These are phyloP conservation scores for Hyaloperonospora brassicae DNA, from an alignment of 352 stramenopile genomes.

Conservation along the genomic window DNA sequence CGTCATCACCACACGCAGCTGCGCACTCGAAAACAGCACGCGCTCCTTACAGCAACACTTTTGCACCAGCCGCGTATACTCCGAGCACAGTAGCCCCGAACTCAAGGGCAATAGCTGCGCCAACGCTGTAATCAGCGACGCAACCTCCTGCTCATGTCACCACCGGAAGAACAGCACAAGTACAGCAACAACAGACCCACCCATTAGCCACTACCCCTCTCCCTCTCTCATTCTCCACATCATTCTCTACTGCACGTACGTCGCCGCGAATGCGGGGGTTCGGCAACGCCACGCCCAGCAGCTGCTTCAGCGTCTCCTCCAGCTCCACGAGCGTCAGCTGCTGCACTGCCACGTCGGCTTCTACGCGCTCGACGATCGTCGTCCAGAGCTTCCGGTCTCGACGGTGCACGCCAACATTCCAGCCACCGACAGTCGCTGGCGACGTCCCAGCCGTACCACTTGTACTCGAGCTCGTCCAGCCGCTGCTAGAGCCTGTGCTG, in stretches of 20 bases:
- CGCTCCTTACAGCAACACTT: slow-evolving; percentile 73
- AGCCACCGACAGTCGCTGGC: slow-evolving; percentile 16
- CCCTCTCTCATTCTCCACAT: neutral
- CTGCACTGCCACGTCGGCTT: slow-evolving; percentile 45
- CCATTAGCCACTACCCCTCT: neutral
- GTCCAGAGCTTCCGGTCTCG: slow-evolving; percentile 66
- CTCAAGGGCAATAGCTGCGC: slow-evolving; percentile 53
- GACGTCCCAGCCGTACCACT: slow-evolving; percentile 17
- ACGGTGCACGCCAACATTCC: slow-evolving; percentile 54
- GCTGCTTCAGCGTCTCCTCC: slow-evolving; percentile 72
- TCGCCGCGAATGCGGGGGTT: slow-evolving; percentile 60
- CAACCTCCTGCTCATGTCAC: slow-evolving; percentile 36
- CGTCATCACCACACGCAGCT: slow-evolving; percentile 51
- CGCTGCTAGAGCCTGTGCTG: neutral
- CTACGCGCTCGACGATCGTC: slow-evolving; percentile 38
- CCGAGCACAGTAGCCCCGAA: slow-evolving; percentile 66
- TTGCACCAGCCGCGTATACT: slow-evolving; percentile 70
- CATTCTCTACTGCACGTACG: slow-evolving; percentile 12
- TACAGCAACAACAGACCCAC: slow-evolving; percentile 1
- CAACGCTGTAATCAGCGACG: slow-evolving; percentile 48
- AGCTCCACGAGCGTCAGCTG: slow-evolving; percentile 68
- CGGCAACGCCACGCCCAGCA: slow-evolving; percentile 48
- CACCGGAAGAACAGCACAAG: neutral
- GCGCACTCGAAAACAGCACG: slow-evolving; percentile 47
- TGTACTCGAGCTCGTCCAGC: slow-evolving; percentile 4